Evolutionary conservation across 495 filamentous ascomycete genomes (phyloP), one percentile per base, ranked within the genome.

Genomic region (Trichoderma reesei): DNA sequence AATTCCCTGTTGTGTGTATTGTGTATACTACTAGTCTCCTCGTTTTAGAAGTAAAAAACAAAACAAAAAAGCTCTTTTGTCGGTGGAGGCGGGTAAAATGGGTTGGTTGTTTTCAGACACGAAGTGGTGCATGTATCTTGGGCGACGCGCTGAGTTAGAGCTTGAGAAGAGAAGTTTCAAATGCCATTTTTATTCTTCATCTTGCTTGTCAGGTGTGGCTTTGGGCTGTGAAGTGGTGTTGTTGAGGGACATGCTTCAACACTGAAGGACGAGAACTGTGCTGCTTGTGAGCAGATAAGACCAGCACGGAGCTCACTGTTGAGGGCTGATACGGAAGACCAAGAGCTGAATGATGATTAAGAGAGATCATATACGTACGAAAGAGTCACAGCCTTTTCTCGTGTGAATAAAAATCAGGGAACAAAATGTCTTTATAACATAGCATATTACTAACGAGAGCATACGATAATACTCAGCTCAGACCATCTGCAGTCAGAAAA

Each of bases 51-150:
- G 26, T 26, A 26, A 26, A 26, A 26, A 26, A 26, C 26, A 62
- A 59, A 46, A 48, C 51, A 56, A 39, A 62, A 38, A 38, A 65
- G 59, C 64, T 65, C 64, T 18, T 65, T 62, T 61, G 56, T 62
- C 62, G 61, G 46, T n/a, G 63, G 36, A 56, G 54, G 46, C 63
- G 63, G 46, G 34, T 59, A 39, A 38, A 60, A 59, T 64, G 63
- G 63, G 39, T n/a, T 59, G 51, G 63, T 59, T 26, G 63, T 56
- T 56, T 26, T 56, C 20, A 18, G 51, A 34, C 26, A 56, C 3
- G 51, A 56, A 9, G 51, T 56, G 51, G 34, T 34, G 51, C 51
- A 34, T 56, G 51, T 56, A 56, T 2, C 59, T 34, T 13, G 62
- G 20, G 44, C 20, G 39, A 31, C 51, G 36, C 20, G 41, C 34